Percentiles rank a stretch among this genome's conserved stretches.
These are phyloP conservation scores for Sarocladium kiliense DNA, from an alignment of 2,329 filamentous ascomycete genomes.

Conservation along the genomic window DNA sequence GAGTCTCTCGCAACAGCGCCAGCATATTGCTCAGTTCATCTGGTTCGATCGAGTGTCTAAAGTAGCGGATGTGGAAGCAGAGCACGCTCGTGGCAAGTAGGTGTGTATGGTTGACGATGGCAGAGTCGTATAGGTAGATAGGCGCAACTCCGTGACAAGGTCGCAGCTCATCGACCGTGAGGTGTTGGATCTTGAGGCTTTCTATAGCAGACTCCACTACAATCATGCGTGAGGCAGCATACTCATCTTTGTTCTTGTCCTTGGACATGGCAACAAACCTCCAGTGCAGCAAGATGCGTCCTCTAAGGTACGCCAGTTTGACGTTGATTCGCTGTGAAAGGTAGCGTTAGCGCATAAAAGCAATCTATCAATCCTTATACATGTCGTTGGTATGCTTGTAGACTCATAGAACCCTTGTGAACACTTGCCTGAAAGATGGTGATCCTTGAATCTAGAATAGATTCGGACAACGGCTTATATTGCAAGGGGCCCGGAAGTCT, in stretches of 20 bases:
- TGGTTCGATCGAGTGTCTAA: not conserved
- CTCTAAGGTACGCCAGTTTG: not conserved
- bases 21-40: not conserved
- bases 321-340: constrained; percentile 13
- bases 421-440: not conserved
- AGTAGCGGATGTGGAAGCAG: constrained; percentile 7
- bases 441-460: not conserved
- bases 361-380: no score
- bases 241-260: not conserved
- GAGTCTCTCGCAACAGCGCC: not conserved
- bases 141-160: not conserved
- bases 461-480: not conserved
- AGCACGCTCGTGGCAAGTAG: constrained; percentile 12
- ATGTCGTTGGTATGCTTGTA: no score
- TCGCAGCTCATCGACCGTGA: not conserved
- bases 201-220: not conserved
- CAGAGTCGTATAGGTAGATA: constrained; percentile 1
- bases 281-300: constrained; percentile 37
- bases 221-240: constrained; percentile 11
- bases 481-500: not conserved
- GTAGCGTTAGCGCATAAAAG: constrained; percentile 13
- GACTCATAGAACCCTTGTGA: no score
- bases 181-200: not conserved
- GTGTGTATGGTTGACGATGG: constrained; percentile 12
- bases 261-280: not conserved